A percentile compares a stretch with the other conserved stretches of the same genome.
phyloP scores from a whole-genome alignment of 2,329 filamentous ascomycete genomes.

The Arthrocladium fulminans region DNA sequence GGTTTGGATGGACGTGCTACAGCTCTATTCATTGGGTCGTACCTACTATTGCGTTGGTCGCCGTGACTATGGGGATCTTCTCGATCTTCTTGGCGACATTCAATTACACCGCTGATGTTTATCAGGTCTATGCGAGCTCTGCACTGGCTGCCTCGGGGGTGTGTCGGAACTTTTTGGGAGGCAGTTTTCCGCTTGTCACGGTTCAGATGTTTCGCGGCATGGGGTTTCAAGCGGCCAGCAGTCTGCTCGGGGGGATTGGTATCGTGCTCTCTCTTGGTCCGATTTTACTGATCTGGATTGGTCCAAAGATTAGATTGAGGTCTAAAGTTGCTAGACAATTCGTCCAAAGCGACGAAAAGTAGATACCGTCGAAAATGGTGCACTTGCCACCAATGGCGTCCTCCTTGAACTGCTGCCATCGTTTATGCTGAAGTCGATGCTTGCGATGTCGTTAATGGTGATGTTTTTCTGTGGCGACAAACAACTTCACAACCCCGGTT shows the following conservation, averaged over 20 bases:
- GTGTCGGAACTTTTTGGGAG: conserved; percentile 76
- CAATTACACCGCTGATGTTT: conserved; percentile 85
- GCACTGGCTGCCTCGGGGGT: conserved; percentile 82
- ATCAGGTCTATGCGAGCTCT: conserved; percentile 74
- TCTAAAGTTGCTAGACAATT: conserved; percentile 60
- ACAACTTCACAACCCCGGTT: no score
- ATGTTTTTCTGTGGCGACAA: no score
- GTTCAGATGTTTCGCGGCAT: conserved; percentile 62
- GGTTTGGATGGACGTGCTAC: conserved; percentile 60
- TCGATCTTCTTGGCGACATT: conserved; percentile 79
- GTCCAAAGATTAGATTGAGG: conserved; percentile 62
- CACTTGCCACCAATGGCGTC: no score
- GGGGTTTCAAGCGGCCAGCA: conserved; percentile 62
- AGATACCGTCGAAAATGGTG: no score
- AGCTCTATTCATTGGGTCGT: conserved; percentile 62
- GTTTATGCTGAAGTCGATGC: no score
- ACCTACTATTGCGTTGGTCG: conserved; percentile 58
- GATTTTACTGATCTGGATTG: conserved; percentile 73
- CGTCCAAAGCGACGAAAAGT: conserved; percentile 1
- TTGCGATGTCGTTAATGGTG: no score
- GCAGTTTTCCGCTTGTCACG: conserved; percentile 70
- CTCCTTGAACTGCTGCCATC: no score
- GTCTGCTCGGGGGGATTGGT: conserved; percentile 64
- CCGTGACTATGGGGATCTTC: conserved; percentile 78
- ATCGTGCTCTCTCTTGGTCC: conserved; percentile 64